Evolutionary conservation across 1,284 basidiomycete genomes (phyloP).

Genomic region (Ceratobasidium sp.): DNA sequence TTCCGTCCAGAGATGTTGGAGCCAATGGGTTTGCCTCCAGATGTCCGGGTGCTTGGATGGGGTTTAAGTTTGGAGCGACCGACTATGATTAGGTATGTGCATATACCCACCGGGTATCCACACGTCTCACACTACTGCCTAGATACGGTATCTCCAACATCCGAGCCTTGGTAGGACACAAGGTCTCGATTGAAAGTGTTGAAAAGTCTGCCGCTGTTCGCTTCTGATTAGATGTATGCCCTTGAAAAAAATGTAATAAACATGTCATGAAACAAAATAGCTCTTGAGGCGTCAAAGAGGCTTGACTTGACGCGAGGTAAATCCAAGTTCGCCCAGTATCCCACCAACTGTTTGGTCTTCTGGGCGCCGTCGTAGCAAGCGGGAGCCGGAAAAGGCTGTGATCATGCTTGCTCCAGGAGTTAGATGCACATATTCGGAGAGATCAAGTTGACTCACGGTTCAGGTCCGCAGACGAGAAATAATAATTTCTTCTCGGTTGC

Average conservation of each 20-base stretch:
- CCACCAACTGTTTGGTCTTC: slow-evolving; percentile 39
- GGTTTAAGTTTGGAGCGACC: slow-evolving; percentile 94
- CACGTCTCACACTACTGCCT: slow-evolving; percentile 13
- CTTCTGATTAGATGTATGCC: slow-evolving; percentile 59
- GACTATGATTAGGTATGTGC: slow-evolving; percentile 95
- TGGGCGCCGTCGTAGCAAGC: slow-evolving; percentile 20
- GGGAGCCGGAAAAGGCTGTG: slow-evolving; percentile 40
- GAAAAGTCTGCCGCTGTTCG: slow-evolving; percentile 90
- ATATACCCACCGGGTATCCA: not conserved
- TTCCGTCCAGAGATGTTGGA: slow-evolving; percentile 99
- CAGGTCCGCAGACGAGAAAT: slow-evolving; percentile 44
- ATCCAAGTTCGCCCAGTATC: slow-evolving; percentile 41
- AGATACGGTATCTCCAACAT: slow-evolving; percentile 95
- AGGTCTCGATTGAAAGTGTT: slow-evolving; percentile 88
- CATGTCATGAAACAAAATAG: slow-evolving; percentile 3
- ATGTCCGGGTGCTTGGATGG: slow-evolving; percentile 97
- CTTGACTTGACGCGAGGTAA: slow-evolving; percentile 37
- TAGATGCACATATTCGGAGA: not conserved
- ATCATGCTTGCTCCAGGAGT: slow-evolving; percentile 40
- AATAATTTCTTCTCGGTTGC: slow-evolving; percentile 41
- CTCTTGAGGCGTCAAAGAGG: slow-evolving; percentile 31
- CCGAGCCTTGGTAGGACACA: slow-evolving; percentile 95
- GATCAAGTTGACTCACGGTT: slow-evolving; percentile 39
- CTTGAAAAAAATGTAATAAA: slow-evolving; percentile 32
- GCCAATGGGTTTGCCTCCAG: slow-evolving; percentile 98